Evolutionary conservation across 805 yeast genomes (phyloP), one percentile per base, ranked within the genome.

Genomic region (Suhomyces canberraensis): DNA sequence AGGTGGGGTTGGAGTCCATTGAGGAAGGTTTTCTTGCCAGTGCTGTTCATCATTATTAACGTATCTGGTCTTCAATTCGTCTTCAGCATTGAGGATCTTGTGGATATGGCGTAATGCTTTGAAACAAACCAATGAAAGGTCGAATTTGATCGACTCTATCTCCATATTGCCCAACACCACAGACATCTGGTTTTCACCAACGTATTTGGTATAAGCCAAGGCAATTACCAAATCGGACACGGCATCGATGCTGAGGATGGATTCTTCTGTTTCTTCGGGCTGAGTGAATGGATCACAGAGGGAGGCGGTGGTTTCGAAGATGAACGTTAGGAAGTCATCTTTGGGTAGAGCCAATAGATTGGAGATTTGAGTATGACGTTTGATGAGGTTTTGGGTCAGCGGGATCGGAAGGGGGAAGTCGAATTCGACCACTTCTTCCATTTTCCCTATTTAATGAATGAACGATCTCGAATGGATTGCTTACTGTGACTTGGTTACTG

Each of bases 231-330:
- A 45, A 41, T 76, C 76, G 14, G 81, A 70, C 9, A 80, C 49
- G n/a, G 71, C 52, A 42, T 78, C 79, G 5, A 81, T 54, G 8
- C 87, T 80, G 13, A 80, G 61, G 1, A 79, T 61, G 36, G 66
- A 60, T 9, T 61, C 56, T 38, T 78, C 83, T 16, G 69, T 70
- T 27, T 81, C 84, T 18, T 73, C 70, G 0, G 93, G 89, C 47
- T 81, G 87, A 1, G 89, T 79, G 47, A 72, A 64, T 2, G 89
- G 87, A 52, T 84, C 90, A 37, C 71, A 55, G 11, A 55, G 39
- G 15, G 52, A 51, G 13, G 56, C 52, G 14, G 20, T 31, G 3
- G 44, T 33, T 17, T 38, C 16, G 37, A 39, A 41, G 26, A 44
- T 28, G 29, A 30, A 45, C 3, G 16, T 13, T 11, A 35, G 20